Conservation (phyloP, 495 filamentous ascomycete genomes). For the Beverwykella pulmonaria region DNA sequence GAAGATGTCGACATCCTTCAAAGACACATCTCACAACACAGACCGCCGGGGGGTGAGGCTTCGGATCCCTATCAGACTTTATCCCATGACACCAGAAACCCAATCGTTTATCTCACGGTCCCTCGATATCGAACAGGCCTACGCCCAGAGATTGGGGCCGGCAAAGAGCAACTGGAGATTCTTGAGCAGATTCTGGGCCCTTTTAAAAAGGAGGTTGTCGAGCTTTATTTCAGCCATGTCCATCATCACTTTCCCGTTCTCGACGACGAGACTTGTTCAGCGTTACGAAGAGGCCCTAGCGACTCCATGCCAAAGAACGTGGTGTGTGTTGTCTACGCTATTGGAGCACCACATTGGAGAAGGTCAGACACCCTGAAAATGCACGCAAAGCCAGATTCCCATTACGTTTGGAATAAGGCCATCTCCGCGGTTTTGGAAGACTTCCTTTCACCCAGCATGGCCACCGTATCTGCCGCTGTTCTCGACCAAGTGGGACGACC, state of each 20-base stretch:
- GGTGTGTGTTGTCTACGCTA: constrained; percentile 58
- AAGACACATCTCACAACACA: constrained; percentile 27
- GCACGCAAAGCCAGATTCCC: constrained; percentile 23
- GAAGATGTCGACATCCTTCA: constrained; percentile 32
- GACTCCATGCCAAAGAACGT: constrained; percentile 55
- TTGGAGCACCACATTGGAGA: constrained; percentile 32
- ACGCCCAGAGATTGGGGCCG: neutral
- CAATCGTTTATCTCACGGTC: constrained; percentile 28
- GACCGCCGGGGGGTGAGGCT: neutral
- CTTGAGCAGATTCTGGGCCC: constrained; percentile 59
- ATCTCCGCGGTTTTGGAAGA: constrained; percentile 26
- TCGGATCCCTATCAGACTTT: constrained; percentile 26
- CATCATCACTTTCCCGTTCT: constrained; percentile 59
- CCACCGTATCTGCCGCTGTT: constrained; percentile 20
- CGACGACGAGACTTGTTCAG: constrained; percentile 50
- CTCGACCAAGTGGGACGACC: constrained; percentile 30
- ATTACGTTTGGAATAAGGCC: constrained; percentile 34
- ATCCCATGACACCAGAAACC: constrained; percentile 15
- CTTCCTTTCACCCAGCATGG: constrained; percentile 23
- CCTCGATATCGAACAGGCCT: constrained; percentile 27
- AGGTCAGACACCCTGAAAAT: constrained; percentile 27
- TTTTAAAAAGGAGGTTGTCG: constrained; percentile 55
- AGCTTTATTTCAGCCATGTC: constrained; percentile 55
- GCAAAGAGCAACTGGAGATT: constrained; percentile 58
- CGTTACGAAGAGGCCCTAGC: constrained; percentile 51